These are phyloP conservation scores for Podospora fimiseda DNA, from an alignment of 495 filamentous ascomycete species.

Conservation along the genomic window DNA sequence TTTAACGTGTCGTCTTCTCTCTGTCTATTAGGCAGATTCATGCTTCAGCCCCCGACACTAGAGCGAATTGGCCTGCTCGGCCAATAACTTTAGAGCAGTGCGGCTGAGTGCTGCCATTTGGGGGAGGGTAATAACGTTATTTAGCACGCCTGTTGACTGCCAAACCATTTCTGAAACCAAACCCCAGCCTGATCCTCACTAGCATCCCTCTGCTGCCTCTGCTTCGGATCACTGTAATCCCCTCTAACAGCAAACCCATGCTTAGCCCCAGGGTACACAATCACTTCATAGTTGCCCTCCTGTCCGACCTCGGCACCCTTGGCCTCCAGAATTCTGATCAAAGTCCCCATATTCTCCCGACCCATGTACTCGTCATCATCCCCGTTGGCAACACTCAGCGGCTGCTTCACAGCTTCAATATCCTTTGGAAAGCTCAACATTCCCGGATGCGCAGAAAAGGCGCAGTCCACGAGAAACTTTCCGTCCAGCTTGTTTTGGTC, in stretches of 20 bases:
- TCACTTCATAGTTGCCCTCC: constrained; percentile 36
- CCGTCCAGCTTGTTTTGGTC: constrained; percentile 18
- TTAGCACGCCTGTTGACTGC: no score
- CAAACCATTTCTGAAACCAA: constrained; percentile 44
- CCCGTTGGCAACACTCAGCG: constrained; percentile 51
- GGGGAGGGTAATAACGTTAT: no score
- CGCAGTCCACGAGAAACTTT: constrained; percentile 44
- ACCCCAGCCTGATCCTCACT: constrained; percentile 39
- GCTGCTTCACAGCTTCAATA: constrained; percentile 44
- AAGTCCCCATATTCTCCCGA: constrained; percentile 30
- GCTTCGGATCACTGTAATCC: constrained; percentile 34
- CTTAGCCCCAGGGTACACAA: constrained; percentile 50
- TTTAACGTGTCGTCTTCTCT: no score
- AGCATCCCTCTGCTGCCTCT: constrained; percentile 45
- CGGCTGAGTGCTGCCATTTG: no score
- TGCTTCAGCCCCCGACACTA: no score
- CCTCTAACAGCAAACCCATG: constrained; percentile 58
- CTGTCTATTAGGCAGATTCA: no score
- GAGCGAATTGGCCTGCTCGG: no score
- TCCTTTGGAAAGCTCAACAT: constrained; percentile 48
- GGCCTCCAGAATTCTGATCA: constrained; percentile 37
- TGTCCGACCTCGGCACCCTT: constrained; percentile 26
- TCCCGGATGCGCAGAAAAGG: constrained; percentile 51
- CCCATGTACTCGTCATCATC: constrained; percentile 45
- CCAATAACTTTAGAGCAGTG: no score